phyloP scores from a whole-genome alignment of 805 yeast species.

The Zygoascus flipseniorum region DNA sequence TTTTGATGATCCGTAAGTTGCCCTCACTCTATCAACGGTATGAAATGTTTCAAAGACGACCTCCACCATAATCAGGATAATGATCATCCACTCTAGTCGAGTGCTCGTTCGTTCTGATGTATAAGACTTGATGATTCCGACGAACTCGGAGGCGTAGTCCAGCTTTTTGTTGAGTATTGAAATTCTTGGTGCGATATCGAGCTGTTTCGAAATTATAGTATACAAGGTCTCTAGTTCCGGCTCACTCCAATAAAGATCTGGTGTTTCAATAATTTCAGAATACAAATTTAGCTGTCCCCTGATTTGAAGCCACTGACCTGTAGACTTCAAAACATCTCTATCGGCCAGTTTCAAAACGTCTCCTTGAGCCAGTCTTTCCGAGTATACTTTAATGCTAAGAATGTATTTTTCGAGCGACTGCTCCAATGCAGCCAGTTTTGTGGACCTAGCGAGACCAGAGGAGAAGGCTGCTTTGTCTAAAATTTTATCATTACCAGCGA shows the following conservation, averaged over 20 bases:
- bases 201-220: constrained; percentile 54
- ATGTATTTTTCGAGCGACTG: constrained; percentile 61
- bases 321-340: constrained; percentile 51
- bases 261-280: constrained; percentile 84
- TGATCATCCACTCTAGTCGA: constrained; percentile 82
- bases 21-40: constrained; percentile 42
- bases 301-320: constrained; percentile 66
- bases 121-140: constrained; percentile 65
- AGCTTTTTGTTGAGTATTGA: constrained; percentile 72
- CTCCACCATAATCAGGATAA: constrained; percentile 73
- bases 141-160: constrained; percentile 87
- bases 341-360: constrained; percentile 36
- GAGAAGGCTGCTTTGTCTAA: constrained; percentile 84
- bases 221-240: constrained; percentile 75
- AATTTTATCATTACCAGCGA: constrained; percentile 45
- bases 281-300: constrained; percentile 80
- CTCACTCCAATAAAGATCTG: constrained; percentile 90
- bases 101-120: constrained; percentile 69
- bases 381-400: constrained; percentile 50
- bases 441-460: constrained; percentile 78
- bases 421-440: constrained; percentile 76
- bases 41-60: constrained; percentile 75
- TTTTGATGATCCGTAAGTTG: constrained; percentile 23
- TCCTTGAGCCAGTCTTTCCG: constrained; percentile 62
- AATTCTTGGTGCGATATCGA: constrained; percentile 74